These are phyloP conservation scores for Lipomyces yamanashiensis DNA, from an alignment of 805 yeast species.

Conservation along the genomic window DNA sequence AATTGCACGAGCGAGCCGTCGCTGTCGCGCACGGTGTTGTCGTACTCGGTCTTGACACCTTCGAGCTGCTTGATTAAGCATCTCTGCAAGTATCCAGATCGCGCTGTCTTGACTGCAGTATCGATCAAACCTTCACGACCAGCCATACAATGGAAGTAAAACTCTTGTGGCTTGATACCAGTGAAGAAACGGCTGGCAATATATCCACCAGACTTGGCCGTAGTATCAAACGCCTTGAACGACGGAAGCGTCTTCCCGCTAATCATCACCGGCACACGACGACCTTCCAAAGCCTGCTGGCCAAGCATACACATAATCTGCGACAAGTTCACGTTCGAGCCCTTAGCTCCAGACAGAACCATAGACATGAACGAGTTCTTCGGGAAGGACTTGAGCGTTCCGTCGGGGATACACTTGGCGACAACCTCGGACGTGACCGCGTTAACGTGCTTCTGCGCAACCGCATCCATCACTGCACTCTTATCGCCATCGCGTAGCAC, in stretches of 20 bases:
- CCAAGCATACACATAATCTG: constrained; percentile 99
- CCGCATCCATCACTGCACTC: constrained; percentile 92
- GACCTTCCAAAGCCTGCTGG: constrained; percentile 98
- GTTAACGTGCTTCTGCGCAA: constrained; percentile 90
- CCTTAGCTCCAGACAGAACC: constrained; percentile 99
- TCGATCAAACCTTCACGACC: constrained; percentile 99
- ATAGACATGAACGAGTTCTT: constrained; percentile 96
- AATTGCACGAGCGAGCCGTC: constrained; percentile 91
- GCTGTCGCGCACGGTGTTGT: constrained; percentile 91
- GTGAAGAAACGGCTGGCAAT: constrained; percentile 96
- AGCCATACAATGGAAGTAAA: constrained; percentile 99
- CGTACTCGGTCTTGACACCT: constrained; percentile 93
- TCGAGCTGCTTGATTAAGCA: constrained; percentile 97
- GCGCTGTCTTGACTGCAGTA: constrained; percentile 97
- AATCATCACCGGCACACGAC: constrained; percentile 99
- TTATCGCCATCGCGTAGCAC: constrained; percentile 91
- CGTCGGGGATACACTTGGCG: constrained; percentile 90
- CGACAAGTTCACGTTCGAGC: constrained; percentile 96
- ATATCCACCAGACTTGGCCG: constrained; percentile 98
- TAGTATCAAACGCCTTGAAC: constrained; percentile 94
- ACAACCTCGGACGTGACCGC: constrained; percentile 94
- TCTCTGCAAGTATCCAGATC: constrained; percentile 98
- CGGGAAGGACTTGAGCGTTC: constrained; percentile 95
- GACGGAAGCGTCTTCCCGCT: constrained; percentile 97
- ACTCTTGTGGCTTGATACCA: constrained; percentile 97